Base-by-base conservation (phyloP, 805 yeast genomes). In the Suhomyces canberraensis region DNA sequence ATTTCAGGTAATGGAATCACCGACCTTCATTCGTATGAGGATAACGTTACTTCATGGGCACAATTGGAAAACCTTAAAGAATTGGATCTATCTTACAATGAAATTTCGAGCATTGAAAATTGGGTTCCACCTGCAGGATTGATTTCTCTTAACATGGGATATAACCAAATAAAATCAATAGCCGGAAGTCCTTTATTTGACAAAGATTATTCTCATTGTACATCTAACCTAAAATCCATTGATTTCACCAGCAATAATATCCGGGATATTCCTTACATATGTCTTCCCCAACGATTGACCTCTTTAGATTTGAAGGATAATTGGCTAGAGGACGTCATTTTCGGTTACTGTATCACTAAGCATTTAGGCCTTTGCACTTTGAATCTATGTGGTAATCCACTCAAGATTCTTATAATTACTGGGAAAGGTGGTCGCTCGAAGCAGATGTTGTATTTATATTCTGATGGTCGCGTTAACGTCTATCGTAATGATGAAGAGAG, bases 1-100 rank as follows among this genome's bases (percentile, higher is more conserved):
- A 40, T 62, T 14, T 39, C 55, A 3, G 62, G 61, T 2, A 60
- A 60, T 39, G 37, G 42, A 11, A 46, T 62, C 16, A 31, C 19
- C 7, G 51, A 51, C 22, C 42, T 61, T 33, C 32, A 37, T 8
- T 28, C 49, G 3, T 61, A 60, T 33, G 46, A 49, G 11, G 41
- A 35, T 4, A 25, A 35, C 11, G 13, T 20, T 13, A 16, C 5
- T 8, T n/a, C 11, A 9, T 64, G 69, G 71, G 31, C 31, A 3
- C 46, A 50, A 3, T 41, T 64, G 38, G 31, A n/a, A 1, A 50
- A 50, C 18, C 45, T 65, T 16, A 31, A 36, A 4, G 51, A 51
- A 7, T 37, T 63, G 19, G 59, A 54, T 16, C 37, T 59, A 9
- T 50, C 43, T 29, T 47, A 40, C 22, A 62, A 62, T 40, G 18